Percentiles rank a stretch among this genome's conserved stretches.
These are phyloP conservation scores for Leucaena leucocephala DNA, from an alignment of 306 rosid species.

Conservation along the genomic window DNA sequence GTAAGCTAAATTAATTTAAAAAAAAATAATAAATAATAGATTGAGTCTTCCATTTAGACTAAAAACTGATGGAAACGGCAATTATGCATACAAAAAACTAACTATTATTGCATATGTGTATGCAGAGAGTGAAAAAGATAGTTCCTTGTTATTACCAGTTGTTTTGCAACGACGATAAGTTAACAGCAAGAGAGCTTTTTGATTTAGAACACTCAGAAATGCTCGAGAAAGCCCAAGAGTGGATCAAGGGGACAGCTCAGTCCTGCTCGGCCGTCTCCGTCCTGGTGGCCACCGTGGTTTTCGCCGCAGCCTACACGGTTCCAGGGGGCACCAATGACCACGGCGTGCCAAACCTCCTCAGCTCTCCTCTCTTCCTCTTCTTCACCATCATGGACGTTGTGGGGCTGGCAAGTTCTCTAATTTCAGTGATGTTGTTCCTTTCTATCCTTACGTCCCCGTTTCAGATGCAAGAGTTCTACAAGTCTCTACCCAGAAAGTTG, in stretches of 20 bases:
- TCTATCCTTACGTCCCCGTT: slow-evolving; percentile 38
- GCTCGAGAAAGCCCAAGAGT: slow-evolving; percentile 8
- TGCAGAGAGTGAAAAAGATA: slow-evolving; percentile 28
- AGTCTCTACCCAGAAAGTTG: slow-evolving; percentile 35
- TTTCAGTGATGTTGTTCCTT: slow-evolving; percentile 38
- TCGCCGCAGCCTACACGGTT: slow-evolving; percentile 34
- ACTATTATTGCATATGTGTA: neutral
- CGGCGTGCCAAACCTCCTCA: slow-evolving; percentile 11
- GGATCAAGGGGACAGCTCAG: slow-evolving; percentile 30
- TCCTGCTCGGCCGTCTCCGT: slow-evolving; percentile 40
- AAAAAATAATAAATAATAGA: too few species aligned
- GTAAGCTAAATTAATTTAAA: too few species aligned
- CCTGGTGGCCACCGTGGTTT: slow-evolving; percentile 35
- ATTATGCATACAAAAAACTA: too few species aligned
- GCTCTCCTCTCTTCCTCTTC: slow-evolving; percentile 36
- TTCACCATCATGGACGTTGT: slow-evolving; percentile 37
- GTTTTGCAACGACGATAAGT: neutral
- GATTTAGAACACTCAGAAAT: neutral
- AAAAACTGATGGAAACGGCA: too few species aligned
- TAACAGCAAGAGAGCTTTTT: slow-evolving; percentile 30
- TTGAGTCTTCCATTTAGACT: too few species aligned
- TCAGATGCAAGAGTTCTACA: slow-evolving; percentile 23
- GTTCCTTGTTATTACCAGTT: neutral
- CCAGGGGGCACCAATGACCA: slow-evolving; percentile 20
- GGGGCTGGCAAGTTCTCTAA: slow-evolving; percentile 36